Evolutionary conservation across 2,329 filamentous ascomycete species (phyloP).

Genomic region (Colletotrichum destructivum): DNA sequence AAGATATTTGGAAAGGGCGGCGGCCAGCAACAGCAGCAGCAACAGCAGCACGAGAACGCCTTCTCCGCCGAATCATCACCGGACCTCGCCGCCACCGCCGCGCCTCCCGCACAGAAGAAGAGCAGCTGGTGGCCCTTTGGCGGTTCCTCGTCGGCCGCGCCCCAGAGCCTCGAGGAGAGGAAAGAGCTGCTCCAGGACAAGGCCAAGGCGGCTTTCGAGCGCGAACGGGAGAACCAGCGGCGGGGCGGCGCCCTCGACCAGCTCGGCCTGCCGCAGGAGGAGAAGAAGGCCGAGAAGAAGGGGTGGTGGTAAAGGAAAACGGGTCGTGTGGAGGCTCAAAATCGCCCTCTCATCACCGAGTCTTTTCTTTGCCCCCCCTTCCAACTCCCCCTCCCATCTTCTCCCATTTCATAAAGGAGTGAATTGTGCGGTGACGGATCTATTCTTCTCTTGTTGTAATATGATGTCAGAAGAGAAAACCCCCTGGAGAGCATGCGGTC

Average conservation of each 20-base stretch:
- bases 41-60: constrained; percentile 53
- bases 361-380: not conserved
- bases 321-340: no score
- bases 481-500: not conserved
- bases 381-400: not conserved
- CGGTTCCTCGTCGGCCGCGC: constrained; percentile 51
- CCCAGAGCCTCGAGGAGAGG: constrained; percentile 50
- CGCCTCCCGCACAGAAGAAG: constrained; percentile 28
- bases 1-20: constrained; percentile 34
- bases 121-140: constrained; percentile 55
- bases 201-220: constrained; percentile 62
- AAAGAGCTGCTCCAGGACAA: constrained; percentile 54
- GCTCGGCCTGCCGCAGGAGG: constrained; percentile 55
- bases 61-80: constrained; percentile 37
- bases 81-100: constrained; percentile 42
- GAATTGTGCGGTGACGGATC: not conserved
- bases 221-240: constrained; percentile 66
- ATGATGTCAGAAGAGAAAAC: constrained; percentile 6
- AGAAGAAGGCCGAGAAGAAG: constrained; percentile 58
- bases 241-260: constrained; percentile 66
- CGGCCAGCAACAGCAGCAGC: constrained; percentile 42
- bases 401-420: no score
- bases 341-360: no score
- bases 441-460: constrained; percentile 27
- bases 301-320: constrained; percentile 56